These are phyloP conservation scores for Penicillium fimorum DNA, from an alignment of 495 filamentous ascomycete genomes.

Conservation along the genomic window DNA sequence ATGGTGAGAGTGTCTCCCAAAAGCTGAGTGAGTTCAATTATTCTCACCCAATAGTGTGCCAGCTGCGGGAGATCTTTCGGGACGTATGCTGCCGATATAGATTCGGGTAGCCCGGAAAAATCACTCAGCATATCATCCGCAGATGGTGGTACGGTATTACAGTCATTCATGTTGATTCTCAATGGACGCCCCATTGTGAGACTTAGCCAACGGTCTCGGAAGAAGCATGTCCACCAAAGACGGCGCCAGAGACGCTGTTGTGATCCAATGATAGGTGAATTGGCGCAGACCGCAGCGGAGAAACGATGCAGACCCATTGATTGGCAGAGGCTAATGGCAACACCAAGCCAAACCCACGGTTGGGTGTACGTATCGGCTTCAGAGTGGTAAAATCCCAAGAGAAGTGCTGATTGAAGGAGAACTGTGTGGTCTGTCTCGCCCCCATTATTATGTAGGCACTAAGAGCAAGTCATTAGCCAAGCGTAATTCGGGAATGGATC, in stretches of 20 bases:
- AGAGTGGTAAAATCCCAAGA: slow-evolving; percentile 43
- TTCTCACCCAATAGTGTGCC: slow-evolving; percentile 30
- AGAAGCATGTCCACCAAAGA: slow-evolving; percentile 43
- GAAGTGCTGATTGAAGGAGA: slow-evolving; percentile 38
- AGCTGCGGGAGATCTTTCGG: slow-evolving; percentile 25
- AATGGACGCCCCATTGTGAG: slow-evolving; percentile 37
- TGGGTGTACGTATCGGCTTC: slow-evolving; percentile 35
- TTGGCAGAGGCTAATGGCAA: slow-evolving; percentile 35
- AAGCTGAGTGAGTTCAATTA: slow-evolving; percentile 28
- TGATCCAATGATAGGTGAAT: slow-evolving; percentile 21
- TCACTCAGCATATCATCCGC: slow-evolving; percentile 33
- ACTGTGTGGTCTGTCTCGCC: slow-evolving; percentile 36
- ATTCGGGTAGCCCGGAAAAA: slow-evolving; percentile 11
- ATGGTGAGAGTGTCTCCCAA: slow-evolving; percentile 25
- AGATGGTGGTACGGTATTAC: slow-evolving; percentile 28
- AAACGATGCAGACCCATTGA: slow-evolving; percentile 36
- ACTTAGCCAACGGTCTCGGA: slow-evolving; percentile 41
- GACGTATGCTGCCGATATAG: slow-evolving; percentile 10
- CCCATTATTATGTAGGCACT: slow-evolving; percentile 40
- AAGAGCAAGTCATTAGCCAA: not conserved
- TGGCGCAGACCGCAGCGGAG: slow-evolving; percentile 18
- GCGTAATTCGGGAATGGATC: not conserved
- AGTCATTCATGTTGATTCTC: slow-evolving; percentile 38
- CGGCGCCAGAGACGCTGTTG: slow-evolving; percentile 38
- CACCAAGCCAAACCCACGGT: slow-evolving; percentile 41